Evolutionary conservation across 805 yeast genomes (phyloP).

Genomic region (Wickerhamiella azyma): DNA sequence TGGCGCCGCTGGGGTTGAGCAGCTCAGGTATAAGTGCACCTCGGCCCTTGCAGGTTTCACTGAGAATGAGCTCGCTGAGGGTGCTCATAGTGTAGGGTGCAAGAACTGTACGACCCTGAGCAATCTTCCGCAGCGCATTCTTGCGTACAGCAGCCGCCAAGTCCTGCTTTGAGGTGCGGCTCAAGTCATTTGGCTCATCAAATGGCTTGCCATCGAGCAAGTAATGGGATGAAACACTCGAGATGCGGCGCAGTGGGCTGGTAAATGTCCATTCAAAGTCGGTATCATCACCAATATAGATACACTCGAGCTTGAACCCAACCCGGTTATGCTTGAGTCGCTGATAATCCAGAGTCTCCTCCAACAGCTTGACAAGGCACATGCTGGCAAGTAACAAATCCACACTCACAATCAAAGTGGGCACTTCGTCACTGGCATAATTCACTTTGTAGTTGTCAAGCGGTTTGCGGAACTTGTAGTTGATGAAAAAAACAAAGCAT

Average conservation of each 20-base stretch:
- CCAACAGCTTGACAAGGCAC: constrained; percentile 52
- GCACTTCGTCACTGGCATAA: constrained; percentile 31
- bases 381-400: constrained; percentile 59
- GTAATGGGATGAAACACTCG: constrained; percentile 12
- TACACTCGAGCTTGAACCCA: constrained; percentile 49
- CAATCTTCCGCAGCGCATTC: constrained; percentile 35
- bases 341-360: constrained; percentile 52
- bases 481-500: constrained; percentile 62
- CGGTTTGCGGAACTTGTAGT: constrained; percentile 68
- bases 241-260: constrained; percentile 20
- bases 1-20: constrained; percentile 11
- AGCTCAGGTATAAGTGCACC: constrained; percentile 49
- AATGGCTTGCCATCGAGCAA: constrained; percentile 7
- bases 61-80: constrained; percentile 64
- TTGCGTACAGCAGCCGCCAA: constrained; percentile 35
- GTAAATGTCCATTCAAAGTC: constrained; percentile 18
- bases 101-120: constrained; percentile 36
- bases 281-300: constrained; percentile 30
- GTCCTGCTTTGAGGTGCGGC: constrained; percentile 53
- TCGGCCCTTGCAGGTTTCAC: constrained; percentile 74
- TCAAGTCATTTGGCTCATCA: constrained; percentile 27
- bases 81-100: constrained; percentile 74
- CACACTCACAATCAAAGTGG: constrained; percentile 43
- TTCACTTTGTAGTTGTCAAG: constrained; percentile 70
- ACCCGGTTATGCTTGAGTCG: constrained; percentile 43